Evolutionary conservation across 768 basidiomycete genomes (phyloP).

Genomic region (Suillus weaverae): DNA sequence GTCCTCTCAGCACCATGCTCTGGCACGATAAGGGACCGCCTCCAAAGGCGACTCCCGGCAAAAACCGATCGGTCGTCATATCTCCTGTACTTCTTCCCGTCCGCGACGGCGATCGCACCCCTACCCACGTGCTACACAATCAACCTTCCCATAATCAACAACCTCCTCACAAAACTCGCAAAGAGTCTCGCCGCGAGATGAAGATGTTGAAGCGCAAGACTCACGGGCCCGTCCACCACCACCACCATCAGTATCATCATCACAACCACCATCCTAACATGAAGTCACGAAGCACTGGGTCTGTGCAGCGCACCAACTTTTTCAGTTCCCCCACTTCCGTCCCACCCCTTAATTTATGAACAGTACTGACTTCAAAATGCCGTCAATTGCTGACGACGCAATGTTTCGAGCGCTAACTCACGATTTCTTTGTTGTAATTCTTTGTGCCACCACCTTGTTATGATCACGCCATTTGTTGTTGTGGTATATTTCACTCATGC

Average conservation of each 20-base stretch:
- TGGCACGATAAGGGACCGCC: constrained; percentile 40
- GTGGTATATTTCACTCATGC: not conserved
- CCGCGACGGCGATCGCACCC: constrained; percentile 57
- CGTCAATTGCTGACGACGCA: not conserved
- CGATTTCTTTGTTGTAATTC: constrained; percentile 1
- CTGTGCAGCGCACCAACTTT: constrained; percentile 50
- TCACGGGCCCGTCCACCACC: constrained; percentile 41
- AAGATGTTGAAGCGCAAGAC: constrained; percentile 65
- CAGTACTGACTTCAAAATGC: not conserved
- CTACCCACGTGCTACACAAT: constrained; percentile 40
- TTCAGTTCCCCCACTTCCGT: constrained; percentile 35
- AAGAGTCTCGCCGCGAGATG: constrained; percentile 66
- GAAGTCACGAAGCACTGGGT: constrained; percentile 55
- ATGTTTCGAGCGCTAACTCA: not conserved
- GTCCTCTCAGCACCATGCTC: constrained; percentile 56
- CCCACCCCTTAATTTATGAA: constrained; percentile 30
- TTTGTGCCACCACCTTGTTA: constrained; percentile 5
- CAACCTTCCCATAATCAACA: constrained; percentile 41
- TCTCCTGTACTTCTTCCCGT: constrained; percentile 56
- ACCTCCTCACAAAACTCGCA: constrained; percentile 52
- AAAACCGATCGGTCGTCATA: constrained; percentile 36
- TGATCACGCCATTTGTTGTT: not conserved
- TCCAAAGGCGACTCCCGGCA: constrained; percentile 21
- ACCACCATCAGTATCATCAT: constrained; percentile 50
- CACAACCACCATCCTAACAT: constrained; percentile 64